These are phyloP conservation scores for Pinus albicaulis DNA, from an alignment of 75 land plant species.

Conservation along the genomic window DNA sequence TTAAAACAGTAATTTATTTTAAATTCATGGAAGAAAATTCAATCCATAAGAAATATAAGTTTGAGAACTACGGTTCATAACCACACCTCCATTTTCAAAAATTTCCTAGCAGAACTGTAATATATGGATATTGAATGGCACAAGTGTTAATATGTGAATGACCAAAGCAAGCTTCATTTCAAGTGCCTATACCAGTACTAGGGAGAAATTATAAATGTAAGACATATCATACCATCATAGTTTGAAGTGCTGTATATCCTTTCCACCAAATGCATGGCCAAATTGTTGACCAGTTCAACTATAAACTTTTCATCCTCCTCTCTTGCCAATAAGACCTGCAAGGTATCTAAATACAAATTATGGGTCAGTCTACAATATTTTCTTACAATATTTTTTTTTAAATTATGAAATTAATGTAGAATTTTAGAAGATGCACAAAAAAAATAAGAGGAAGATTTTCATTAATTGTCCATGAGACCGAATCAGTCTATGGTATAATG, in stretches of 20 bases:
- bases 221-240: not conserved
- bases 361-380: not conserved
- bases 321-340: not conserved
- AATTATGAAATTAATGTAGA: too few species aligned
- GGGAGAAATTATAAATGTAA: not conserved
- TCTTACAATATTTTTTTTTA: not conserved
- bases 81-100: not conserved
- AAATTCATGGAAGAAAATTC: not conserved
- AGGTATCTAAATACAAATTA: not conserved
- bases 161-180: not conserved
- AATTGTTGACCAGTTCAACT: conserved; percentile 1
- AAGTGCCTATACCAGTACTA: not conserved
- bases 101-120: not conserved
- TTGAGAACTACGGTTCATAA: not conserved
- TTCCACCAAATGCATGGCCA: not conserved
- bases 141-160: not conserved
- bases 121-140: not conserved
- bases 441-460: too few species aligned
- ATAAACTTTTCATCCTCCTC: not conserved
- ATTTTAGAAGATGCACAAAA: too few species aligned
- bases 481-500: too few species aligned
- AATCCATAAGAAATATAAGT: not conserved
- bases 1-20: not conserved
- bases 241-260: conserved; percentile 3
- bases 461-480: too few species aligned